Evolutionary conservation across 768 basidiomycete genomes (phyloP).

Genomic region (Grammothele lineata): DNA sequence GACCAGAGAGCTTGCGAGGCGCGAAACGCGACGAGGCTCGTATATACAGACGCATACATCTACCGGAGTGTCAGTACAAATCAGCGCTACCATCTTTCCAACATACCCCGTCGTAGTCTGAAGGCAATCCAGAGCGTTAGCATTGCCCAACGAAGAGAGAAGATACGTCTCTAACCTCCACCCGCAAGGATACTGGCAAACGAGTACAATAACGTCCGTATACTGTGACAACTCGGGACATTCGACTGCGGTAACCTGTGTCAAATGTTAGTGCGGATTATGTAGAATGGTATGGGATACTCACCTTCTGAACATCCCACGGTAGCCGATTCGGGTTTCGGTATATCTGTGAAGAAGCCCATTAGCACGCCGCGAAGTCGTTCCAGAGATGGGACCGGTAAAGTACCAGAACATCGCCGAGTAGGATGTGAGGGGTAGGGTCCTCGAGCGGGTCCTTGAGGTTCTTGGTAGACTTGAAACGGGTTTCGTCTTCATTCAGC

Average conservation of each 20-base stretch:
- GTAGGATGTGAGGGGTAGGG: conserved; percentile 40
- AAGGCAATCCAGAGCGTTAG: neutral
- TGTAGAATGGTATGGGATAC: neutral
- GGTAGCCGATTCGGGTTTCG: conserved; percentile 71
- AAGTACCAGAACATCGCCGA: conserved; percentile 62
- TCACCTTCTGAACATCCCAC: conserved; percentile 68
- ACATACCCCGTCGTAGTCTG: conserved; percentile 80
- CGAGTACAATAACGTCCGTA: conserved; percentile 60
- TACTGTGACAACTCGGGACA: conserved; percentile 41
- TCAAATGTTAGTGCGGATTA: neutral
- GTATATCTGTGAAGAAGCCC: conserved; percentile 27
- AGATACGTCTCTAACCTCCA: conserved; percentile 52
- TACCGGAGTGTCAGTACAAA: conserved; percentile 2
- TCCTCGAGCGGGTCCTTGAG: conserved; percentile 29
- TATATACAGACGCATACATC: conserved; percentile 24
- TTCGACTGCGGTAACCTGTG: conserved; percentile 57
- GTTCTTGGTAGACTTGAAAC: conserved; percentile 41
- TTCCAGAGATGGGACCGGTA: neutral
- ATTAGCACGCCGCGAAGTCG: too few species aligned
- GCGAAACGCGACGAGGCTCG: conserved; percentile 38
- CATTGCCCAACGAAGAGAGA: neutral
- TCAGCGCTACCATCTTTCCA: conserved; percentile 8
- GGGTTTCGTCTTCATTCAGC: conserved; percentile 58
- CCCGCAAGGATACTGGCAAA: conserved; percentile 68
- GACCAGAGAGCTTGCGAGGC: conserved; percentile 47